Base-by-base conservation (phyloP, 257 asterid genomes). In the Orobanche coerulescens region DNA sequence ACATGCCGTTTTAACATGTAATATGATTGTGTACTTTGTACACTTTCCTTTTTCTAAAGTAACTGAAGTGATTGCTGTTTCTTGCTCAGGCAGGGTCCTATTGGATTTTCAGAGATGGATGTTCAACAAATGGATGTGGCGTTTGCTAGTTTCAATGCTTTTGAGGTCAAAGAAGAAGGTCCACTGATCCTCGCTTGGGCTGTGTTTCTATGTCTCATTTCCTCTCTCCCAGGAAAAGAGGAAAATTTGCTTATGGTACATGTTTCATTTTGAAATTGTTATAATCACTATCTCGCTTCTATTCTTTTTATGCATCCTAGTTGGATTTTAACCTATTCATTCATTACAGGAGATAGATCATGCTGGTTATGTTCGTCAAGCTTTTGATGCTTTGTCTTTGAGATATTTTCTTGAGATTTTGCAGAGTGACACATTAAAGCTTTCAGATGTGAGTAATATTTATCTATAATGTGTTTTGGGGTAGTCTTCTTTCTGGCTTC, bases 171-270 rank as follows among this genome's bases (percentile, higher is more conserved):
- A 74, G 97, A 88, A 78, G 79, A 80, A 6, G 98, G 98, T 22
- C 97, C 91, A 26, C 70, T 92, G 75, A 73, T 88, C 71, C 94
- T 88, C 47, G 86, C 97, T 52, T 92, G 98, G 98, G 97, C 97
- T 15, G 88, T 83, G 49, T 88, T 92, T 78, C 90, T 88, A 62
- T 84, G 95, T 79, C 95, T 92, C 54, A 63, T 86, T 64, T 84
- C 85, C 50, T 81, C 95, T 62, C 97, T 92, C 66, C 95, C 98
- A 31, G 89, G 66, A 36, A 84, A 75, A 77, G 94, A 84, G 74
- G 82, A 77, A 69, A 81, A 70, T 63, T 61, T 71, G 62, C 75
- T 86, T 72, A 73, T 64, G 96, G 98, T 92, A 86, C 71, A 53
- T 51, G 61, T 57, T 54, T 70, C 33, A 69, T 39, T 73, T 28